phyloP scores from a whole-genome alignment of 1,139 yeast species.

The Hemisphaericaspora xylofermentans region DNA sequence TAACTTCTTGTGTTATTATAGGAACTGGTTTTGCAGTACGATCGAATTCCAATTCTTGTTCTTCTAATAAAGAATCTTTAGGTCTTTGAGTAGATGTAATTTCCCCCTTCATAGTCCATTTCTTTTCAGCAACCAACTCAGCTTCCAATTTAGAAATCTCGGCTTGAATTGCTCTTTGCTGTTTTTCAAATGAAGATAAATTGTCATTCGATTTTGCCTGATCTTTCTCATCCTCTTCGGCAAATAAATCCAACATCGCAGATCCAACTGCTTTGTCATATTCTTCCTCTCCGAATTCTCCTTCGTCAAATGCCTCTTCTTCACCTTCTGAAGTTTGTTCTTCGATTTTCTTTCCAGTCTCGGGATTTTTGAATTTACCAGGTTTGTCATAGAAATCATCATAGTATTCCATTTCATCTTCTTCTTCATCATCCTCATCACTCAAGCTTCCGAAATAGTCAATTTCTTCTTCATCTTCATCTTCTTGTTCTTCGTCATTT shows the following conservation, averaged over 20 bases:
- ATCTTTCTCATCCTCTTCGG: conserved; percentile 44
- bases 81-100: conserved; percentile 81
- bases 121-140: conserved; percentile 86
- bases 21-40: conserved; percentile 66
- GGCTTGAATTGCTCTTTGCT: conserved; percentile 70
- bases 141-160: conserved; percentile 80
- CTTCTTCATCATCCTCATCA: conserved; percentile 53
- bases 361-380: conserved; percentile 14
- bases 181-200: conserved; percentile 79
- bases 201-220: conserved; percentile 19
- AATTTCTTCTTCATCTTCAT: conserved; percentile 47
- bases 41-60: conserved; percentile 45
- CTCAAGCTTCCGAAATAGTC: conserved; percentile 62
- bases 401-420: conserved; percentile 68
- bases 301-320: conserved; percentile 34
- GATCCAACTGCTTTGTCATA: conserved; percentile 56
- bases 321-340: conserved; percentile 31
- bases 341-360: conserved; percentile 18
- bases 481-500: conserved; percentile 37
- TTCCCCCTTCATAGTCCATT: conserved; percentile 95
- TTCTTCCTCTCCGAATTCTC: conserved; percentile 43
- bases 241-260: conserved; percentile 61
- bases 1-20: conserved; percentile 82
- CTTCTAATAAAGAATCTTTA: conserved; percentile 65
- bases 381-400: conserved; percentile 73